Base-by-base conservation (phyloP, 805 yeast species). In the Tetrapisispora phaffii region DNA sequence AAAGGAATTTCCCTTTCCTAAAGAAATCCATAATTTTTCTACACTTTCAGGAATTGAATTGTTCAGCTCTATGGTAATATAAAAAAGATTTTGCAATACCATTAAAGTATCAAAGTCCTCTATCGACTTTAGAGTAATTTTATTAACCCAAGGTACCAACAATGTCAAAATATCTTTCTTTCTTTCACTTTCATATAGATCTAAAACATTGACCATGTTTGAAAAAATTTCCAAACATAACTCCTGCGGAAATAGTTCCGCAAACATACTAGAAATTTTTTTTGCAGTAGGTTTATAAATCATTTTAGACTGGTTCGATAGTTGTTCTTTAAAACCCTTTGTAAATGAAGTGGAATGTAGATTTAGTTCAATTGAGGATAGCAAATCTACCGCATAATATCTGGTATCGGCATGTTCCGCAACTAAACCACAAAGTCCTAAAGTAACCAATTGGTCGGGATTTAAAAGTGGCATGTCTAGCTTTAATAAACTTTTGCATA, bases 21-120 rank as follows among this genome's bases (percentile, higher is more conserved):
- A 68, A 0, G 97, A 90, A 5, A 85, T 87, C 99, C 99, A 93
- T 20, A 93, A 64, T 0, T 95, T 95, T 60, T 89, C 97, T 10
- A 93, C 86, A 54, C 88, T 97, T 54, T 82, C 83, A 37, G 86
- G 85, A 52, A 86, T 78, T 13, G 72, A 70, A 39, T 82, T 80
- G 42, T 89, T 78, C 53, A 82, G 85, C 47, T 78, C 78, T 32
- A 87, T 78, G 0, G 97, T 87, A 34, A 93, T 82, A 53, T 86
- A 97, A 60, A 89, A 78, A 44, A 90, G 65, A 50, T 89, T 88
- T 49, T 75, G 76, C 52, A 90, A 57, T 1, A 87, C 86, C 94
- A 89, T 86, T 41, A 73, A 68, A 3, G 74, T 60, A 34, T 70
- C 74, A n/a, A 66, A 52, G 36, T 67, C 73, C 21, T 69, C 69